Conservation (phyloP, 2,329 filamentous ascomycete species). For the Aureobasidium lini region DNA sequence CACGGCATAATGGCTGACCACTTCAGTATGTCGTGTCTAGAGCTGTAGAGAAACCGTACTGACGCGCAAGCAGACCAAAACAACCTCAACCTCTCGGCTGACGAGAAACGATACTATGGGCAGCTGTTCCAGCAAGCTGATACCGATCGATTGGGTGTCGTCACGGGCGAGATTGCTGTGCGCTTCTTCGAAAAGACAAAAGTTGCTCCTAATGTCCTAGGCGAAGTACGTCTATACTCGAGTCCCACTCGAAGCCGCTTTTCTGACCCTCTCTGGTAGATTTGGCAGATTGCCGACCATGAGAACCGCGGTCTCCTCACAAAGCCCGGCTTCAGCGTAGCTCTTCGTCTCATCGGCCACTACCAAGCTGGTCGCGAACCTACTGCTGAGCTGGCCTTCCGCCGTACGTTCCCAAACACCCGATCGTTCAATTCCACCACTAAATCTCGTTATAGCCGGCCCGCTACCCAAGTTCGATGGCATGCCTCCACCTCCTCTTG, state of each 20-base stretch:
- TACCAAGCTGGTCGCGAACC: conserved; percentile 83
- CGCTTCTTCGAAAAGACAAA: conserved; percentile 97
- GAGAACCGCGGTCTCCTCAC: conserved; percentile 94
- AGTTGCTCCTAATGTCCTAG: conserved; percentile 75
- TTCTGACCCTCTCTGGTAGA: conserved; percentile 47
- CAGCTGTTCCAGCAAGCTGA: conserved; percentile 92
- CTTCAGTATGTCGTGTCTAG: conserved; percentile 11
- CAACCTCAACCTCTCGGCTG: conserved; percentile 63
- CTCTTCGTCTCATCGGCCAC: conserved; percentile 89
- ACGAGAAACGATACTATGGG: conserved; percentile 90
- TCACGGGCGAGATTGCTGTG: conserved; percentile 92
- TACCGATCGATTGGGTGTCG: conserved; percentile 81
- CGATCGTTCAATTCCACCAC: conserved; percentile 7
- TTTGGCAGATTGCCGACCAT: conserved; percentile 97
- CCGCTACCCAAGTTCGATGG: conserved; percentile 92
- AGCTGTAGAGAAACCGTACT: not conserved
- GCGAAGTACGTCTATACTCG: conserved; percentile 57
- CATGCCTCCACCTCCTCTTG: conserved; percentile 44
- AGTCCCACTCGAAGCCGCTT: not conserved
- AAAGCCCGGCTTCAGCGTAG: conserved; percentile 85
- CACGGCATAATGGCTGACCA: conserved; percentile 14
- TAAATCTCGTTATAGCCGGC: conserved; percentile 45
- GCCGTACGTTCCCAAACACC: conserved; percentile 44
- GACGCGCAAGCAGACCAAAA: conserved; percentile 22
- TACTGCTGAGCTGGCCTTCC: conserved; percentile 70